Conservation (phyloP, 23 red algal genomes). For the Chondrus crispus region DNA sequence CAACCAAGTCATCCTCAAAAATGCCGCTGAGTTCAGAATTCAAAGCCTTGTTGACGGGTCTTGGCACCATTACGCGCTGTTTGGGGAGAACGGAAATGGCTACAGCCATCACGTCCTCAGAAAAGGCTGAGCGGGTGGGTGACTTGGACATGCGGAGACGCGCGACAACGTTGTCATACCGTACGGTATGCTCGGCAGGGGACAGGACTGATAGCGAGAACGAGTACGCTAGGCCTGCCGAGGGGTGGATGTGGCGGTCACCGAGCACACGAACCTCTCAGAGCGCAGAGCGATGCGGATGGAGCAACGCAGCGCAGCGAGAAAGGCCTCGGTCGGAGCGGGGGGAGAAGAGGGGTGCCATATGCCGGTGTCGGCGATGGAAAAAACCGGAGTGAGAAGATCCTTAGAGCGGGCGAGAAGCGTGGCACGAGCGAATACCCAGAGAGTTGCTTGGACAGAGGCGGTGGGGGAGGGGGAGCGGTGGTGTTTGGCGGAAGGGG, state of each 20-base stretch:
- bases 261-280: not conserved
- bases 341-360: constrained; percentile 19
- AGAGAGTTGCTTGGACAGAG: no score
- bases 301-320: constrained; percentile 24
- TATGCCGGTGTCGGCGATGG: not conserved
- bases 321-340: constrained; percentile 1
- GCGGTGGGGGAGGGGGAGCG: not conserved
- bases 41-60: not conserved
- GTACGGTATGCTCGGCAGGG: not conserved
- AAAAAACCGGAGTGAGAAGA: constrained; percentile 18
- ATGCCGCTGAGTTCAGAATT: not conserved
- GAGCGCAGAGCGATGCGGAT: constrained; percentile 25
- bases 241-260: constrained; percentile 6
- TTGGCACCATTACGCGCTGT: no score
- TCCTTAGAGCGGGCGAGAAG: not conserved
- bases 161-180: constrained; percentile 7
- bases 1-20: constrained; percentile 27
- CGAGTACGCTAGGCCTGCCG: not conserved
- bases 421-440: constrained; percentile 9
- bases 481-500: not conserved
- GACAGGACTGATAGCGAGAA: constrained; percentile 1
- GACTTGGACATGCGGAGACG: no score
- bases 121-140: no score
- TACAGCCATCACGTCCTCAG: no score
- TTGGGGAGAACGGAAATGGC: no score